Percentiles rank a stretch among this genome's conserved stretches.
Evolutionary conservation across 306 rosid species (phyloP).

Genomic region (Medicago arabica): DNA sequence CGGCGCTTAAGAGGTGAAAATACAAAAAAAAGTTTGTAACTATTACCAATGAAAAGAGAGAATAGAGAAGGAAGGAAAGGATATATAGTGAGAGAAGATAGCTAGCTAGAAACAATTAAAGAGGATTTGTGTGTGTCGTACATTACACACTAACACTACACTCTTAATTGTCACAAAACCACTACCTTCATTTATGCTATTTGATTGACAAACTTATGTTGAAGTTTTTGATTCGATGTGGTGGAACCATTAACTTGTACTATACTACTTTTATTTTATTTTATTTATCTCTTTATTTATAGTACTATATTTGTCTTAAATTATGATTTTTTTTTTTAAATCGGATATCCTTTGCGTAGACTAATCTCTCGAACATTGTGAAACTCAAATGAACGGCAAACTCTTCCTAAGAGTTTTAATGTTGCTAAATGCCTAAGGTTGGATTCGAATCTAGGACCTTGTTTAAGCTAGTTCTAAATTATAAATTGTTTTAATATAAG

Average conservation of each 20-base stretch:
- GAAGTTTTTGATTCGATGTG: neutral
- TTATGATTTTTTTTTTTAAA: too few relatives aligned
- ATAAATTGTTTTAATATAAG: too few relatives aligned
- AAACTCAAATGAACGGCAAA: too few relatives aligned
- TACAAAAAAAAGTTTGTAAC: slow-evolving; percentile 35
- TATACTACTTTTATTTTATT: too few relatives aligned
- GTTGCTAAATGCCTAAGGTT: too few relatives aligned
- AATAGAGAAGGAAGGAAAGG: slow-evolving; percentile 8
- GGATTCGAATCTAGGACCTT: too few relatives aligned
- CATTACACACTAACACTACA: slow-evolving; percentile 3
- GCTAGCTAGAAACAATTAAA: slow-evolving; percentile 51
- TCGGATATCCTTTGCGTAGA: too few relatives aligned
- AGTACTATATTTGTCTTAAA: too few relatives aligned
- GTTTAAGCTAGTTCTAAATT: too few relatives aligned
- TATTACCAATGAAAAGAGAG: slow-evolving; percentile 56
- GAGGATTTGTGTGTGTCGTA: slow-evolving; percentile 47
- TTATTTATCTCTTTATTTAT: too few relatives aligned
- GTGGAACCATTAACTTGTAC: neutral
- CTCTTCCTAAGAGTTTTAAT: too few relatives aligned
- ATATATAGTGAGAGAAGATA: slow-evolving; percentile 38
- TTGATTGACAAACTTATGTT: neutral
- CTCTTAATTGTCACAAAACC: slow-evolving; percentile 4
- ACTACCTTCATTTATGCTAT: neutral
- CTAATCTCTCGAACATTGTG: too few relatives aligned
- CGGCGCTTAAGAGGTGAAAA: slow-evolving; percentile 69